Conservation (phyloP, 1,139 yeast genomes). For the Suhomyces bokatorum region DNA sequence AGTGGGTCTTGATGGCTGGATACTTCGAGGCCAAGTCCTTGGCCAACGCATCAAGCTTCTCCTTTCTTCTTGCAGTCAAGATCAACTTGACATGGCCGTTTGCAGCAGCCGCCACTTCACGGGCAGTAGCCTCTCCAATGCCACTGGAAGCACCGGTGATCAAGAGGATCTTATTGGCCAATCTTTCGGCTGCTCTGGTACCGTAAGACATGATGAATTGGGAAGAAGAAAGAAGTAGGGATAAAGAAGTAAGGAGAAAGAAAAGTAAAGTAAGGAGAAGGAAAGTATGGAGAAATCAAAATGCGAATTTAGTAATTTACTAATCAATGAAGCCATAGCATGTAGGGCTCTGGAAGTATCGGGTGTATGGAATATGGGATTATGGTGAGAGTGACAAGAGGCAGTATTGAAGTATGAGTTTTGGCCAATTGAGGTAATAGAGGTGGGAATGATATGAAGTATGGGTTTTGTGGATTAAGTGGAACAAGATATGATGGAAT, state of each 20-base stretch:
- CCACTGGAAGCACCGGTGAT: conserved; percentile 81
- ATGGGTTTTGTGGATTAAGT: no score
- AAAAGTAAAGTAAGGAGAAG: no score
- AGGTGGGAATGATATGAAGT: no score
- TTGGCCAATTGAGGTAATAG: no score
- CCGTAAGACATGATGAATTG: conserved; percentile 49
- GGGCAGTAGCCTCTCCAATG: conserved; percentile 47
- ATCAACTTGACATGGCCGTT: conserved; percentile 40
- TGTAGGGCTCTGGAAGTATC: no score
- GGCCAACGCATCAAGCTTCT: conserved; percentile 34
- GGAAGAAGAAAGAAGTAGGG: background rate
- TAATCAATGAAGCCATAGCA: no score
- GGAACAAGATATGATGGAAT: no score
- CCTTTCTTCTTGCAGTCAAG: conserved; percentile 45
- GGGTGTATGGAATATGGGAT: no score
- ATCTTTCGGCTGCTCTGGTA: conserved; percentile 54
- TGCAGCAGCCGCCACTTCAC: conserved; percentile 41
- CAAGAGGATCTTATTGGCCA: conserved; percentile 59
- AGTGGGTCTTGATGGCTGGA: conserved; percentile 29
- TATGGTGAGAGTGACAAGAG: no score
- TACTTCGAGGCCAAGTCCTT: conserved; percentile 26
- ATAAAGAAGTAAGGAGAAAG: no score
- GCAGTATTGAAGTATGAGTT: no score
- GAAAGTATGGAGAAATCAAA: background rate
- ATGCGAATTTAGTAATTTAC: no score